A percentile compares a stretch with the other conserved stretches of the same genome.
Conservation (phyloP, 306 rosid species). For the Trichosanthes cucumerina region DNA sequence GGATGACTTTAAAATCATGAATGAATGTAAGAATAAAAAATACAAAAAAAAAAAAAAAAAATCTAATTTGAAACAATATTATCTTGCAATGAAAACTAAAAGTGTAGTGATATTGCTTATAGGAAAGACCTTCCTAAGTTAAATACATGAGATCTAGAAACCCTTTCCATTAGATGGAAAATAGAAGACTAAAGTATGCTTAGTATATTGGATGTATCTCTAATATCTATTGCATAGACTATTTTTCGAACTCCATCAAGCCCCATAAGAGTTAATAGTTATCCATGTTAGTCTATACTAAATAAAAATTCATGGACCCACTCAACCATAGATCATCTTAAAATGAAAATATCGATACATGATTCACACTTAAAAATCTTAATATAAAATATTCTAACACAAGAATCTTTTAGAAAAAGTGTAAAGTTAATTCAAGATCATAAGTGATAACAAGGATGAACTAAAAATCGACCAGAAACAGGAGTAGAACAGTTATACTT, state of each 20-base stretch:
- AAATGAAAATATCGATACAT: neutral
- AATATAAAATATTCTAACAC: neutral
- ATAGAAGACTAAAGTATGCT: neutral
- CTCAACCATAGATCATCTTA: neutral
- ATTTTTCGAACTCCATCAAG: neutral
- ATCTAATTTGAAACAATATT: neutral
- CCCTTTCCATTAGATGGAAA: neutral
- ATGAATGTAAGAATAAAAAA: neutral
- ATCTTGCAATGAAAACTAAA: neutral
- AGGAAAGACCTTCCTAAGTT: neutral
- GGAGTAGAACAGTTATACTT: neutral
- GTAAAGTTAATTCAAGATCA: neutral
- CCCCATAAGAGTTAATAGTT: neutral
- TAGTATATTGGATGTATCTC: neutral
- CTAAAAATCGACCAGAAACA: neutral
- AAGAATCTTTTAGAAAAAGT: neutral
- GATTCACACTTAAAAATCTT: neutral
- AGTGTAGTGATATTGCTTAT: neutral
- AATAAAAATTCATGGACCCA: neutral
- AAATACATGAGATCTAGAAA: neutral
- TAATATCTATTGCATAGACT: neutral
- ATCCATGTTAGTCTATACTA: neutral
- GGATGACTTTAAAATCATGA: neutral
- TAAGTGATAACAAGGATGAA: neutral
- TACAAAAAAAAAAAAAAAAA: neutral